A percentile compares a stretch with the other conserved stretches of the same genome.
Conservation (phyloP, 805 yeast species). For the Hanseniaspora lindneri region DNA sequence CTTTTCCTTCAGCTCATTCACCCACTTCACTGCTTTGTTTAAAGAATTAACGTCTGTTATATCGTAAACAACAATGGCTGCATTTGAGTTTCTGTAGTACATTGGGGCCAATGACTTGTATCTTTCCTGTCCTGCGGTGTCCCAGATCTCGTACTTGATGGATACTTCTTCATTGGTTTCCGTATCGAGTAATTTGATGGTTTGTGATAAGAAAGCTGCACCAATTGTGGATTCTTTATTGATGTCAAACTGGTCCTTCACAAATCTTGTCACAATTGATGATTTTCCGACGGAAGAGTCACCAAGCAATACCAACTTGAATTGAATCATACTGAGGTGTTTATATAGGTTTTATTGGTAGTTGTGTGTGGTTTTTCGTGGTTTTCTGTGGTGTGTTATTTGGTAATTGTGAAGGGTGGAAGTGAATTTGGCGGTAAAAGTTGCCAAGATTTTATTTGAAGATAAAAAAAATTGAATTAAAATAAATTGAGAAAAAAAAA, state of each 20-base stretch:
- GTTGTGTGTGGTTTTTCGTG: neutral
- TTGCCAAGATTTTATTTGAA: too few species aligned
- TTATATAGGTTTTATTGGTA: neutral
- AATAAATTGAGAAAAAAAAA: too few species aligned
- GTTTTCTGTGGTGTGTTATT: neutral
- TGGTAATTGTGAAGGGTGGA: too few species aligned
- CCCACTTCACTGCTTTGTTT: conserved; percentile 75
- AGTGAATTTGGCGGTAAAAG: too few species aligned
- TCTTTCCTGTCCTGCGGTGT: conserved; percentile 92
- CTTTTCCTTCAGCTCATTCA: conserved; percentile 79
- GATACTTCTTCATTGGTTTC: conserved; percentile 21
- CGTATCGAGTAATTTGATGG: conserved; percentile 31
- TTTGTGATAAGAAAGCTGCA: conserved; percentile 92
- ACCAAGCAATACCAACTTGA: conserved; percentile 62
- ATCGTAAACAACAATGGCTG: conserved; percentile 84
- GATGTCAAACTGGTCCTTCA: conserved; percentile 58
- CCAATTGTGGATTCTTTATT: conserved; percentile 88
- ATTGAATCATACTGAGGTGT: conserved; percentile 31
- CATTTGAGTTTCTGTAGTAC: conserved; percentile 69
- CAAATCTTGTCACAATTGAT: conserved; percentile 74
- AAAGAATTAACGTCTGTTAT: conserved; percentile 60
- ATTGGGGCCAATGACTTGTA: conserved; percentile 74
- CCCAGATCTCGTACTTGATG: conserved; percentile 66
- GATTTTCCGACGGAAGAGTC: conserved; percentile 77
- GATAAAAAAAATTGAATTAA: too few species aligned